Base-by-base conservation (phyloP, 495 filamentous ascomycete species). In the Daldinia loculata region DNA sequence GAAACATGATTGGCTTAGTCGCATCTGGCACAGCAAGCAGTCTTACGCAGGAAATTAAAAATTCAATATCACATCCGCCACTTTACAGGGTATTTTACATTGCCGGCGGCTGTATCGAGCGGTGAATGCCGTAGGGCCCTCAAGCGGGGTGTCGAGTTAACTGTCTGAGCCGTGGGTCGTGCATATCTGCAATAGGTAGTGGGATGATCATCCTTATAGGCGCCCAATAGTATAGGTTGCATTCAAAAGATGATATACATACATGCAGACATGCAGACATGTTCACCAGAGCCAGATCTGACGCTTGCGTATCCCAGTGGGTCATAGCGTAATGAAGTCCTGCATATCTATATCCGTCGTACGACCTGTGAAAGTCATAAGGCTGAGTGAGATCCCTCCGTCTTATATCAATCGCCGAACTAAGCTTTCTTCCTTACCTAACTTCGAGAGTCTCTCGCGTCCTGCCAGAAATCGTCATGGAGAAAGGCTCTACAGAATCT, bases 21-120 rank as follows among this genome's bases (percentile, higher is more conserved):
- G 30, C 29, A 56, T 56, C 53, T 36, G 22, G 12, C 32, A 34
- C 6, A 41, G 34, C 30, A 12, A 34, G 12, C 32, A 57, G 55
- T 22, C 55, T 12, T 57, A 39, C 19, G 30, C 3, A 38, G 22
- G 55, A 57, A 22, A 24, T 57, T 57, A 34, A 24, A 38, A 30
- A 7, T 57, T 57, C 19, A 19, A 6, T 32, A 57, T 39, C 55
- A 39, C 30, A 57, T 38, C 55, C 55, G 55, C 55, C 55, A 24
- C 32, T 57, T 57, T 19, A 38, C 19, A 57, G 11, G 34, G 55
- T 38, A 34, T 38, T 39, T 26, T 5, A 26, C 32, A 34, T 26
- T 57, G 34, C 55, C 30, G 55, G 34, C 30, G 32, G 55, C 30
- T 57, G 19, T 39, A 39, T 57, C 17, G 55, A 57, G 55, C 55